phyloP scores from a whole-genome alignment of 1,284 basidiomycete genomes.

The Boletus smithii region DNA sequence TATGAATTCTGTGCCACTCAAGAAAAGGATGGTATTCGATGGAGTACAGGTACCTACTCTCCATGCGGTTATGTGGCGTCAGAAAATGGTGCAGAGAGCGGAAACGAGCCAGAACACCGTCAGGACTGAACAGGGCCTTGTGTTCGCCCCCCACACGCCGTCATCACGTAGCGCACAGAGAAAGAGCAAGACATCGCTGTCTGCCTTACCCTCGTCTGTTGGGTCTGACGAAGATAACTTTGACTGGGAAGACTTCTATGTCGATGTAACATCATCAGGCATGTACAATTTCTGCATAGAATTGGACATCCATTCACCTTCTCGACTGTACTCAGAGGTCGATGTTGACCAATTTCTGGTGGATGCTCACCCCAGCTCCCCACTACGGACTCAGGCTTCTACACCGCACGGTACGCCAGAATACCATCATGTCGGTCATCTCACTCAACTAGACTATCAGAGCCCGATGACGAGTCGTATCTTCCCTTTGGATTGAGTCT shows the following conservation, averaged over 20 bases:
- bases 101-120: not conserved
- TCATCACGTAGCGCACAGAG: not conserved
- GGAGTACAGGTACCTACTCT: slow-evolving; percentile 27
- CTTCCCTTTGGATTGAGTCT: not conserved
- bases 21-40: slow-evolving; percentile 24
- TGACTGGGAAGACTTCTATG: slow-evolving; percentile 34
- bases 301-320: not conserved
- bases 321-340: slow-evolving; percentile 14
- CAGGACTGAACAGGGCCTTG: not conserved
- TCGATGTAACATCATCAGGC: slow-evolving; percentile 26
- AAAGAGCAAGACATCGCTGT: not conserved
- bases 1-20: slow-evolving; percentile 22
- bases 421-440: not conserved
- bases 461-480: not conserved
- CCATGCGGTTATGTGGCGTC: slow-evolving; percentile 11
- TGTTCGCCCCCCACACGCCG: not conserved
- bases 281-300: not conserved
- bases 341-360: slow-evolving; percentile 24
- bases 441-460: slow-evolving; percentile 1
- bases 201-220: slow-evolving; percentile 2
- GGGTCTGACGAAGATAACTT: slow-evolving; percentile 29
- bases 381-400: not conserved
- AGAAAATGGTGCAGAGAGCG: slow-evolving; percentile 1
- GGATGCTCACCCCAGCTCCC: slow-evolving; percentile 6
- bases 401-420: slow-evolving; percentile 9